Percentiles rank a stretch among this genome's conserved stretches.
Conservation (phyloP, 2,329 filamentous ascomycete species). For the Sporothrix globosa region DNA sequence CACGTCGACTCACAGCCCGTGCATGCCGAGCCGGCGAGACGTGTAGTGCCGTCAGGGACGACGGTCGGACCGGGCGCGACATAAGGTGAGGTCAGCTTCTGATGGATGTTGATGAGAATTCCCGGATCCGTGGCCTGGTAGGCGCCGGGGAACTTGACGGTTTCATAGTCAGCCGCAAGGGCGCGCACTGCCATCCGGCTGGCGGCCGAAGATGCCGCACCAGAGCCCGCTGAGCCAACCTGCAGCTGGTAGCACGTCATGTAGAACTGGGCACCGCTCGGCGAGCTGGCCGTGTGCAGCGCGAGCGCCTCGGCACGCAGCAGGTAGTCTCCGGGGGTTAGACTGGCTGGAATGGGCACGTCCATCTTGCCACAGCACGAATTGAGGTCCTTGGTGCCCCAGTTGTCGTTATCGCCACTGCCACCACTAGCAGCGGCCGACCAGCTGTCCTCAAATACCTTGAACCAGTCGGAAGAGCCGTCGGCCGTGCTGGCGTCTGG, state of each 20-base stretch:
- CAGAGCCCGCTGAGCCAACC: conserved; percentile 36
- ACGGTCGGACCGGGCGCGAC: conserved; percentile 51
- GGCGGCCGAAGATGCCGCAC: conserved; percentile 39
- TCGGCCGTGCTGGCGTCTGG: conserved; percentile 50
- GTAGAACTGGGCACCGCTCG: conserved; percentile 46
- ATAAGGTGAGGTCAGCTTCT: conserved; percentile 45
- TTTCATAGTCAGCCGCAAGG: not conserved
- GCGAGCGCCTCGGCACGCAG: conserved; percentile 55
- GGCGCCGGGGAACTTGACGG: conserved; percentile 49
- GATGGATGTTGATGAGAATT: conserved; percentile 54
- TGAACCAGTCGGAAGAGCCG: conserved; percentile 54
- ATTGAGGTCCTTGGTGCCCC: conserved; percentile 52
- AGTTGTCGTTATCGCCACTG: conserved; percentile 50
- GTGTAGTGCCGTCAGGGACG: conserved; percentile 47
- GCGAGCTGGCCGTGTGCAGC: conserved; percentile 48
- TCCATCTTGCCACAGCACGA: conserved; percentile 48
- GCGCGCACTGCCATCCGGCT: conserved; percentile 38
- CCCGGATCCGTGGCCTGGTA: conserved; percentile 51
- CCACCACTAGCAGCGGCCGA: conserved; percentile 41
- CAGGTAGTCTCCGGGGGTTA: conserved; percentile 49
- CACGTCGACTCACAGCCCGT: conserved; percentile 49
- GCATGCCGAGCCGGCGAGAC: conserved; percentile 48
- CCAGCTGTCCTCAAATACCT: conserved; percentile 54
- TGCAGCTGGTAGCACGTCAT: conserved; percentile 48
- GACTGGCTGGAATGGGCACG: conserved; percentile 43